These are phyloP conservation scores for Fusarium solani-melongenae DNA, from an alignment of 2,329 filamentous ascomycete genomes.

Conservation along the genomic window DNA sequence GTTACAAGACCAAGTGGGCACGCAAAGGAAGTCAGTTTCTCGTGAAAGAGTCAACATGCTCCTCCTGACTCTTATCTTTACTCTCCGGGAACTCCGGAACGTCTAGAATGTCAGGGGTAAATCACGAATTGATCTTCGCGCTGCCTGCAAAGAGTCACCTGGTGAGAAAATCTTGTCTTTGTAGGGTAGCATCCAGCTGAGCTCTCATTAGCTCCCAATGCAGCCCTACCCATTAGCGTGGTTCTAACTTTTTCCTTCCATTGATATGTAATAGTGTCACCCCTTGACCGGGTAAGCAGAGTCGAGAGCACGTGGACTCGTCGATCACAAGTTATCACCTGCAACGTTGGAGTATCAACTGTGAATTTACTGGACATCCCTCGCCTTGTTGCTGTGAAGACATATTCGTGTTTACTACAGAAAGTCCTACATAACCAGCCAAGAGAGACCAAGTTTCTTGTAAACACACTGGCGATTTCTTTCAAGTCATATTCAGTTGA, in stretches of 20 bases:
- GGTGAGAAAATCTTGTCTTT: neutral
- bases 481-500: neutral
- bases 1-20: neutral
- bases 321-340: neutral
- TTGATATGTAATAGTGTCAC: neutral
- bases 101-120: neutral
- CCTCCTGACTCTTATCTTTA: neutral
- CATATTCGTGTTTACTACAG: neutral
- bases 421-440: neutral
- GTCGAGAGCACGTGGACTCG: neutral
- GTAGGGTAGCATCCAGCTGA: constrained; percentile 17
- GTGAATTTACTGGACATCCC: neutral
- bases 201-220: constrained; percentile 7
- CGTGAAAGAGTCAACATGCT: neutral
- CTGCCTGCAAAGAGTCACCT: constrained; percentile 8
- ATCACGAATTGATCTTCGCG: constrained; percentile 1
- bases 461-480: no score
- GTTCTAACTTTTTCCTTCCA: neutral
- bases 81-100: constrained; percentile 12
- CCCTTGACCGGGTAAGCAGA: neutral
- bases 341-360: neutral
- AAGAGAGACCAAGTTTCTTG: neutral
- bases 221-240: constrained; percentile 17
- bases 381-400: neutral
- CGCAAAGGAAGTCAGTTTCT: neutral